Conservation (phyloP, 352 stramenopile species). For the Globisporangium iwayamae region DNA sequence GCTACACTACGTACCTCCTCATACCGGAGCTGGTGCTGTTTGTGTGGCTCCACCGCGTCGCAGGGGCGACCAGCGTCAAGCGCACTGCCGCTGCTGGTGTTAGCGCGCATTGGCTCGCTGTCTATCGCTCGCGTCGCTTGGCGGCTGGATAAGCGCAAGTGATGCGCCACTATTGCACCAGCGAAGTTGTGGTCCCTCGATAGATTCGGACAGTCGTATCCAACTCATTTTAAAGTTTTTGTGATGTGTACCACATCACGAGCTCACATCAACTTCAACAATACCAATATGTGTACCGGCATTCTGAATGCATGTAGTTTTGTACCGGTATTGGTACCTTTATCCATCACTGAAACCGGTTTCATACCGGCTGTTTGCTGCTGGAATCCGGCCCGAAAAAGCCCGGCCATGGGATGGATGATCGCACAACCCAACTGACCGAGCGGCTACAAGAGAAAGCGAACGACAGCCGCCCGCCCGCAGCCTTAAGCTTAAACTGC, state of each 20-base stretch:
- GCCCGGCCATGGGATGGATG: neutral
- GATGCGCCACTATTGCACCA: neutral
- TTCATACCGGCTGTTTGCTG: neutral
- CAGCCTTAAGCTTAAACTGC: neutral
- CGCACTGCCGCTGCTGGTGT: neutral
- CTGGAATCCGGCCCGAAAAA: no score
- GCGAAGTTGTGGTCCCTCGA: neutral
- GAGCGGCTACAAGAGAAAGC: neutral
- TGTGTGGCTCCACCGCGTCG: neutral
- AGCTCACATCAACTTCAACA: neutral
- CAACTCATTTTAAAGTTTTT: neutral
- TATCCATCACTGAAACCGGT: neutral
- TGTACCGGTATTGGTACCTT: neutral
- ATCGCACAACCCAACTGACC: conserved; percentile 1
- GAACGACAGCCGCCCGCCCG: neutral
- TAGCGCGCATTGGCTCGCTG: neutral
- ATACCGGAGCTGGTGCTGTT: neutral
- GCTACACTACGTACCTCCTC: neutral
- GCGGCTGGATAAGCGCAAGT: conserved; percentile 5
- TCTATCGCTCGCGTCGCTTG: conserved; percentile 3
- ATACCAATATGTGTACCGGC: neutral
- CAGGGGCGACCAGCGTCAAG: neutral
- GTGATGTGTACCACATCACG: neutral
- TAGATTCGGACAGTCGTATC: neutral
- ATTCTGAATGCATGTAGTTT: neutral